Evolutionary conservation across 352 stramenopile genomes (phyloP).

Genomic region (Globisporangium lucens): DNA sequence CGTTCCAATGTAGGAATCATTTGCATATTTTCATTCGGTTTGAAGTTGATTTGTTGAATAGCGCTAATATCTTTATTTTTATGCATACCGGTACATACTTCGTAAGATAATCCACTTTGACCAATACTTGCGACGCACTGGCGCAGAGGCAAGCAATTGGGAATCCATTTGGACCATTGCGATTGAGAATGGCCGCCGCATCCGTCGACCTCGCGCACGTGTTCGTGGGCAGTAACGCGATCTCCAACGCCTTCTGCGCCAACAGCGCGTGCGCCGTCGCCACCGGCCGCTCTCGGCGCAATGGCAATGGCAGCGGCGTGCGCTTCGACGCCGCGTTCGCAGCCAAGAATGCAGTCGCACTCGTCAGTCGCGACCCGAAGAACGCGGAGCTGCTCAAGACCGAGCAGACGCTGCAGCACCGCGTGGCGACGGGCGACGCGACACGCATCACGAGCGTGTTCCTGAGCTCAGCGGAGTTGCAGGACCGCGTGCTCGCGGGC

Average conservation of each 20-base stretch:
- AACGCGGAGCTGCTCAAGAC: slow-evolving; percentile 24
- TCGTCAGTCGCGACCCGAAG: slow-evolving; percentile 23
- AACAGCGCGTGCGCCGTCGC: slow-evolving; percentile 9
- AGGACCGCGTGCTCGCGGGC: slow-evolving; percentile 43
- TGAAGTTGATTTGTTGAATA: background rate
- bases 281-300: background rate
- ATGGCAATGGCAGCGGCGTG: background rate
- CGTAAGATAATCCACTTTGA: background rate
- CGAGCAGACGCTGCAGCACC: slow-evolving; percentile 45
- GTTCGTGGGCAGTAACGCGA: slow-evolving; percentile 47
- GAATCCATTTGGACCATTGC: background rate
- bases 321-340: slow-evolving; percentile 30
- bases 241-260: slow-evolving; percentile 44
- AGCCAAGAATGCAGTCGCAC: slow-evolving; percentile 45
- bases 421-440: slow-evolving; percentile 18
- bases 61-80: background rate
- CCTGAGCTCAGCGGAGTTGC: slow-evolving; percentile 19
- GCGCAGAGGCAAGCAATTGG: background rate
- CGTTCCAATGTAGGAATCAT: too few species aligned
- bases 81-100: background rate
- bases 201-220: slow-evolving; percentile 41
- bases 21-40: background rate
- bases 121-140: background rate
- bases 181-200: slow-evolving; percentile 7
- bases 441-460: slow-evolving; percentile 48